Conservation (phyloP, 176 grass and related monocot genomes). For the Oropetium thomaeum region DNA sequence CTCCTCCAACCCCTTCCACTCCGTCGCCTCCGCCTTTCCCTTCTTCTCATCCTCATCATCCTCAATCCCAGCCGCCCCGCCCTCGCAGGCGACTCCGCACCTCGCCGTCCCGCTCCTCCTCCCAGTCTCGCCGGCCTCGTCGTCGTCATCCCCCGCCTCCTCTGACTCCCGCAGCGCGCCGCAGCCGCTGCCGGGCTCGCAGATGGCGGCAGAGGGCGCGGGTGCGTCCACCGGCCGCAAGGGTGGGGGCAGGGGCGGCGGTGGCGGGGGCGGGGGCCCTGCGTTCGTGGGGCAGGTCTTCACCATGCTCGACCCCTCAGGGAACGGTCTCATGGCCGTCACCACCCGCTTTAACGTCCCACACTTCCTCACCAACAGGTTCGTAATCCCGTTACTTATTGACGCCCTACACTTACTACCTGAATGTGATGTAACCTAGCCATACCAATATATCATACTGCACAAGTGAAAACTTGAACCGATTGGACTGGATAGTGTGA, state of each 20-base stretch:
- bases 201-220: conserved; percentile 8
- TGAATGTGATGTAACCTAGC: neutral
- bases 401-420: neutral
- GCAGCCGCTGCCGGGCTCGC: neutral
- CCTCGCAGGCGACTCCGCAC: neutral
- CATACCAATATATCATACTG: too few relatives aligned
- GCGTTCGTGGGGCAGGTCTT: conserved; percentile 96
- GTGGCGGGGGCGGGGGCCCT: conserved; percentile 43
- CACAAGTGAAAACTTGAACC: too few relatives aligned
- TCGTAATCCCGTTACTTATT: too few relatives aligned
- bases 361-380: conserved; percentile 76
- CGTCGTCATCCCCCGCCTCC: neutral
- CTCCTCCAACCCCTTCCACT: conserved; percentile 33
- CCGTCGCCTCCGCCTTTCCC: conserved; percentile 26
- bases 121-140: neutral
- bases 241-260: conserved; percentile 7
- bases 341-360: conserved; percentile 73
- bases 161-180: neutral
- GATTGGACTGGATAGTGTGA: too few relatives aligned
- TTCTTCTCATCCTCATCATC: neutral
- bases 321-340: conserved; percentile 95
- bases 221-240: neutral
- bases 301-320: conserved; percentile 93
- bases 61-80: conserved; percentile 3
- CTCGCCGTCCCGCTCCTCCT: conserved; percentile 4